Base-by-base conservation (phyloP, 208 protist species). In the Blastocrithidia nonstop region DNA sequence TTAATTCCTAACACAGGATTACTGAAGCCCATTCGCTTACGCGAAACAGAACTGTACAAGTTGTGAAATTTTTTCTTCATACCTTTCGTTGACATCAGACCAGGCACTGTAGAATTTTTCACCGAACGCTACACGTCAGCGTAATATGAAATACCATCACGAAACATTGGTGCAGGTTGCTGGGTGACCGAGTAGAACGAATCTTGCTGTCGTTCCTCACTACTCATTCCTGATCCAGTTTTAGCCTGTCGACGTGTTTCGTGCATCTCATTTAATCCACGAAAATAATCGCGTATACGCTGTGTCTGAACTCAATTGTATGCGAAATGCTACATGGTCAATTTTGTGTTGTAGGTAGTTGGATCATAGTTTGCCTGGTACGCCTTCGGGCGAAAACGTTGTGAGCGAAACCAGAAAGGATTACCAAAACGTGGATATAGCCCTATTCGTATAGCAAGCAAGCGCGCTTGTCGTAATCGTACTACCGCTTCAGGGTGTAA, bases 31-130 rank as follows among this genome's bases (percentile, higher is more conserved):
- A 92, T 92, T 11, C 82, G 62, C 61, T 92, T 87, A 8, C 67
- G 85, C 16, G 77, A 88, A 19, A 75, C 84, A 2, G 82, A 92
- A 11, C 74, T 76, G 63, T 92, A 92, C 54, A 92, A 45, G 53
- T 88, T 88, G 61, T 87, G 73, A 50, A 90, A 90, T 63, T 92
- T 92, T 56, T 88, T 87, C 66, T 88, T 87, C 82, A 92, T 86
- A 45, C 82, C 82, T 57, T 85, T 86, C 7, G 82, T 88, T 13
- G 74, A 87, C 82, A 92, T 92, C 40, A 92, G 56, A 3, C 82
- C 82, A 8, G 82, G 82, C 46, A 92, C 82, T 8, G 82, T 88
- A 19, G 82, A 76, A 45, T 85, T 87, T 59, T 85, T 86, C 15
- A 86, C 44, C 4, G 77, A 87, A 17, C 67, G 60, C 53, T 80